Evolutionary conservation across 805 yeast species (phyloP).

Genomic region (Kodamaea leandrae): DNA sequence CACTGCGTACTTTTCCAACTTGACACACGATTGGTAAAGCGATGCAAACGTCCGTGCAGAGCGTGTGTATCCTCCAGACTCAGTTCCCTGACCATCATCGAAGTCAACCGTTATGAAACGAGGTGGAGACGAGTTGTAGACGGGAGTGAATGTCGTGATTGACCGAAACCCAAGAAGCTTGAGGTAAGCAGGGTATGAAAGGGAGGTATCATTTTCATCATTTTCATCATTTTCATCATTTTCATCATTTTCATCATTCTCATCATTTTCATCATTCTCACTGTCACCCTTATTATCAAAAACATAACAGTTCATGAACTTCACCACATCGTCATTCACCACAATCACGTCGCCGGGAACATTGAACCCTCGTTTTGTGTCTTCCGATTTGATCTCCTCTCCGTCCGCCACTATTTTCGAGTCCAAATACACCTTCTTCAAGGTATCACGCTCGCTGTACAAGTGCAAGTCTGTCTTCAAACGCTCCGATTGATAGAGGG

Average conservation of each 20-base stretch:
- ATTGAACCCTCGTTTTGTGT: constrained; percentile 15
- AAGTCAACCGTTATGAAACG: constrained; percentile 65
- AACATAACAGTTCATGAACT: constrained; percentile 29
- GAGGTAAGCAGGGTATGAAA: constrained; percentile 46
- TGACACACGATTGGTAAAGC: constrained; percentile 57
- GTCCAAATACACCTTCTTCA: constrained; percentile 44
- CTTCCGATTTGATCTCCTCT: constrained; percentile 34
- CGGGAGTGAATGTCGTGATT: constrained; percentile 43
- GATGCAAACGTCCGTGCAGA: constrained; percentile 68
- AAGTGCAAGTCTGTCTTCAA: constrained; percentile 50
- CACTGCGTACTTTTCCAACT: constrained; percentile 55
- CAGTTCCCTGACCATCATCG: constrained; percentile 35
- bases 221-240: constrained; percentile 9
- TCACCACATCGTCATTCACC: constrained; percentile 23
- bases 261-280: constrained; percentile 13
- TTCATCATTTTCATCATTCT: constrained; percentile 14
- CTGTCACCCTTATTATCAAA: constrained; percentile 30
- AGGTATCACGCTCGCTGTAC: constrained; percentile 50
- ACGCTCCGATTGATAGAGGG: constrained; percentile 56
- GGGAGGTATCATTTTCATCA: constrained; percentile 11
- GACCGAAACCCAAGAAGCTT: constrained; percentile 68
- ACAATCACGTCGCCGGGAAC: constrained; percentile 24
- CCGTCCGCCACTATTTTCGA: constrained; percentile 29
- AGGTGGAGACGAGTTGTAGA: constrained; percentile 53
- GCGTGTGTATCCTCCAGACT: constrained; percentile 45